A percentile compares a stretch with the other conserved stretches of the same genome.
phyloP scores from a whole-genome alignment of 2,329 filamentous ascomycete genomes.

The Amylocarpus encephaloides region DNA sequence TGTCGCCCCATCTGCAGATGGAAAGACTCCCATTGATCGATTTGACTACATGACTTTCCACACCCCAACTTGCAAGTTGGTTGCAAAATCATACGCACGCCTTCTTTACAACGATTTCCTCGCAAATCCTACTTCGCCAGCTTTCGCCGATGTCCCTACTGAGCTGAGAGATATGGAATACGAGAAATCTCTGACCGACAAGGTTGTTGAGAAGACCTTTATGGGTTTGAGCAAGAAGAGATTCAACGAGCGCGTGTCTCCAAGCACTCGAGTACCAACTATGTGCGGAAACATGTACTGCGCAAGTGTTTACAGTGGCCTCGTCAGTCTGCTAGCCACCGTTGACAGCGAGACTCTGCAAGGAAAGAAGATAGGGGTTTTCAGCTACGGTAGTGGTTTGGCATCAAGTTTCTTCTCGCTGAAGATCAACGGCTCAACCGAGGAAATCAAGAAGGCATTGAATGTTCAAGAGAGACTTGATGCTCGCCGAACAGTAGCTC shows the following conservation, averaged over 20 bases:
- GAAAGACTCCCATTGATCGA: constrained; percentile 64
- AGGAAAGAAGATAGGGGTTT: constrained; percentile 50
- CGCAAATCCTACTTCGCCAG: constrained; percentile 56
- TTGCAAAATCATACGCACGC: constrained; percentile 77
- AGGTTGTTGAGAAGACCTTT: constrained; percentile 80
- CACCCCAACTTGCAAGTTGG: constrained; percentile 79
- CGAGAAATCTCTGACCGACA: constrained; percentile 71
- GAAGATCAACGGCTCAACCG: constrained; percentile 65
- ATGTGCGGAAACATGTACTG: constrained; percentile 64
- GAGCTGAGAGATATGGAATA: constrained; percentile 76
- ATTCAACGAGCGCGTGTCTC: constrained; percentile 70
- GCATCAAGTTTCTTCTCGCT: constrained; percentile 63
- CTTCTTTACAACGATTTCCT: constrained; percentile 84
- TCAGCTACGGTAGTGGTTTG: constrained; percentile 69
- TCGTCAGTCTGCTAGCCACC: constrained; percentile 48
- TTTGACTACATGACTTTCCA: constrained; percentile 84
- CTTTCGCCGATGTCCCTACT: constrained; percentile 67
- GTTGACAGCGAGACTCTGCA: constrained; percentile 49
- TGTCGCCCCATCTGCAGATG: constrained; percentile 28
- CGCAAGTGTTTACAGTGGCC: constrained; percentile 51
- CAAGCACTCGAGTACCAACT: constrained; percentile 68
- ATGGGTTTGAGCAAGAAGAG: constrained; percentile 79
- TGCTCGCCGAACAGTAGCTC: constrained; percentile 58
- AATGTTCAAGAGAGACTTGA: constrained; percentile 64
- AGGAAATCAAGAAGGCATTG: constrained; percentile 59